A percentile compares a stretch with the other conserved stretches of the same genome.
phyloP scores from a whole-genome alignment of 176 grass and related monocot species.

The Leersia perrieri region DNA sequence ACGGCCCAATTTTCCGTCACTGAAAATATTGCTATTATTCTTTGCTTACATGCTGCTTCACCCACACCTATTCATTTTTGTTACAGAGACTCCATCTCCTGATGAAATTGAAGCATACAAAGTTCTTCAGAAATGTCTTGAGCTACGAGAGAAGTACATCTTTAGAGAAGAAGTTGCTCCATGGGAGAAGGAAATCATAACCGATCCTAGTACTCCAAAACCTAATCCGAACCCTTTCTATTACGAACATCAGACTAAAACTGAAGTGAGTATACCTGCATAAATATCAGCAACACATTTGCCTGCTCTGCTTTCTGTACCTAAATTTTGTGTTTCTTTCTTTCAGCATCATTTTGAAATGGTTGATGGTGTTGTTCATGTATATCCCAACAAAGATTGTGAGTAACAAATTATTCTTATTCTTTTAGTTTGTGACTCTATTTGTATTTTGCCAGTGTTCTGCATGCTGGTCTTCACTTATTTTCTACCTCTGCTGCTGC shows the following conservation, averaged over 20 bases:
- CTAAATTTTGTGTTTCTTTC: slow-evolving; percentile 22
- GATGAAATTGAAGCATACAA: slow-evolving; percentile 90
- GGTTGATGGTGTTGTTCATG: slow-evolving; percentile 96
- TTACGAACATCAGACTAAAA: slow-evolving; percentile 65
- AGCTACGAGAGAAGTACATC: slow-evolving; percentile 78
- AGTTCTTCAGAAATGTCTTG: slow-evolving; percentile 91
- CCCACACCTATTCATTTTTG: not conserved
- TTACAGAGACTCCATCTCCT: slow-evolving; percentile 63
- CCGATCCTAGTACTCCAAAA: slow-evolving; percentile 92
- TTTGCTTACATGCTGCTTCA: not conserved
- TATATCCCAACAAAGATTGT: slow-evolving; percentile 78
- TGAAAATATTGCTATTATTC: not conserved
- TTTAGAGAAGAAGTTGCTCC: slow-evolving; percentile 92
- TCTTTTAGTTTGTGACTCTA: slow-evolving; percentile 12
- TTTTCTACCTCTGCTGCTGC: slow-evolving; percentile 30
- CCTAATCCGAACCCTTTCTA: slow-evolving; percentile 80
- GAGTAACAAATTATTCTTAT: slow-evolving; percentile 31
- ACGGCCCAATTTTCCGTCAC: slow-evolving; percentile 20
- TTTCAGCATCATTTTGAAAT: slow-evolving; percentile 82
- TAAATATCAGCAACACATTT: not conserved
- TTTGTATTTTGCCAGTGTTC: slow-evolving; percentile 6
- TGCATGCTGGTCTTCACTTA: not conserved
- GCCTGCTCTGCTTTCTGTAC: not conserved
- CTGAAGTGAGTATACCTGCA: slow-evolving; percentile 53
- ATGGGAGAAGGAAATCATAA: slow-evolving; percentile 97